Percentiles rank a stretch among this genome's conserved stretches.
Conservation (phyloP, 257 asterid species). For the Solanum habrochaites region DNA sequence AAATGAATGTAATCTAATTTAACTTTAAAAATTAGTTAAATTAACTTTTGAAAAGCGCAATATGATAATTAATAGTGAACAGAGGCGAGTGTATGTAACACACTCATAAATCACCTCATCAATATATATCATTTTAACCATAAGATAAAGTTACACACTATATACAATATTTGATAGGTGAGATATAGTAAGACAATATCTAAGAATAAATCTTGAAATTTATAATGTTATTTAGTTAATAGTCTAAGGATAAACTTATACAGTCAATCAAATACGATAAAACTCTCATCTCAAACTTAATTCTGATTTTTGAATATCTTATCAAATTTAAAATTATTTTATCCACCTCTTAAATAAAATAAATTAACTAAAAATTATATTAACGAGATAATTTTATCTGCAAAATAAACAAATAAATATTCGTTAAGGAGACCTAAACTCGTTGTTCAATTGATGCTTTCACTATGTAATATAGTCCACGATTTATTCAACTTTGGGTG, state of each 20-base stretch:
- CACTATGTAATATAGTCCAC: neutral
- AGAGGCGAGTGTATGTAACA: fast-evolving
- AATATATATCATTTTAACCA: neutral
- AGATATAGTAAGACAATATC: neutral
- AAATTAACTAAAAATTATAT: neutral
- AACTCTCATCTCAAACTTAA: neutral
- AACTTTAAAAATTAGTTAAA: no score
- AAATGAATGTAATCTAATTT: no score
- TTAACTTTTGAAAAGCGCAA: fast-evolving
- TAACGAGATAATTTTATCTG: neutral
- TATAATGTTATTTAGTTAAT: neutral
- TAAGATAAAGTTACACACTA: neutral
- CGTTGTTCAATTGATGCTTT: neutral
- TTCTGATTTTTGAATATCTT: no score
- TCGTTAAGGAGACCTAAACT: neutral
- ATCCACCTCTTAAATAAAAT: neutral
- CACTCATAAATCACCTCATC: neutral
- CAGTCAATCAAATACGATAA: neutral
- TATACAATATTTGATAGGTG: neutral
- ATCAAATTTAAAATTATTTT: neutral
- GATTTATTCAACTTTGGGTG: neutral
- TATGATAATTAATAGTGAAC: no score
- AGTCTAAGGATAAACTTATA: neutral
- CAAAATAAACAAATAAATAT: neutral
- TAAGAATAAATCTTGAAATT: neutral